These are phyloP conservation scores for Lepidium didymum DNA, from an alignment of 345 rosid genomes.

Conservation along the genomic window DNA sequence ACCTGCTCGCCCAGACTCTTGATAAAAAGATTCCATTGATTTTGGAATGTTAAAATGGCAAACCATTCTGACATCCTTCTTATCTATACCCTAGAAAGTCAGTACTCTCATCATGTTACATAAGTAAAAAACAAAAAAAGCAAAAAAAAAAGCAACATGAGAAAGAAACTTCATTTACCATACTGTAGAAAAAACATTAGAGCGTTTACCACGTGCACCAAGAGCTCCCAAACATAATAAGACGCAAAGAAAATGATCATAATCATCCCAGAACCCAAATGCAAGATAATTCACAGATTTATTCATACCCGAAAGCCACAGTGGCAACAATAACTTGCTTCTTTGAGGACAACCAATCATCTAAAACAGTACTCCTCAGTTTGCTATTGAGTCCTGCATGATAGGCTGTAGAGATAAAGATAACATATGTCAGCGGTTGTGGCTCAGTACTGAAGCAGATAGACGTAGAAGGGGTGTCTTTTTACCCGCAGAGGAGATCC, in stretches of 20 bases:
- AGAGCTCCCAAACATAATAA: slow-evolving; percentile 54
- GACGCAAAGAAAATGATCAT: slow-evolving; percentile 31
- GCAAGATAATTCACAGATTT: slow-evolving; percentile 7
- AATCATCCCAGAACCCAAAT: slow-evolving; percentile 12
- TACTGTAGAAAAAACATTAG: slow-evolving; percentile 55
- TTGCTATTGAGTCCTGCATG: slow-evolving; percentile 89
- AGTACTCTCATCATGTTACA: slow-evolving; percentile 17
- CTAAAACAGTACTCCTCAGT: slow-evolving; percentile 72
- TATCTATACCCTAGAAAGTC: slow-evolving; percentile 72
- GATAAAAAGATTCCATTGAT: slow-evolving; percentile 97
- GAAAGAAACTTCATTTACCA: slow-evolving; percentile 44
- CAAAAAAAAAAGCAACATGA: background rate
- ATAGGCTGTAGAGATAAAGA: slow-evolving; percentile 53
- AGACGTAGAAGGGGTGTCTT: background rate
- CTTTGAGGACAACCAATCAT: slow-evolving; percentile 88
- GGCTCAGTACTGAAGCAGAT: background rate
- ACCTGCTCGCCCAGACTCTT: slow-evolving; percentile 99
- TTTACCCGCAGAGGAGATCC: slow-evolving; percentile 86
- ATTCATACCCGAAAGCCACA: slow-evolving; percentile 89
- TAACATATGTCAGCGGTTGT: background rate
- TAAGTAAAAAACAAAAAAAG: background rate
- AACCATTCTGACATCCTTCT: slow-evolving; percentile 92
- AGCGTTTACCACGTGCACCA: slow-evolving; percentile 31
- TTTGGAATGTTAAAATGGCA: slow-evolving; percentile 91
- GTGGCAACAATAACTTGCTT: slow-evolving; percentile 96